Percentiles rank a stretch among this genome's conserved stretches.
These are phyloP conservation scores for Iberis pinnata DNA, from an alignment of 345 rosid genomes.

Conservation along the genomic window DNA sequence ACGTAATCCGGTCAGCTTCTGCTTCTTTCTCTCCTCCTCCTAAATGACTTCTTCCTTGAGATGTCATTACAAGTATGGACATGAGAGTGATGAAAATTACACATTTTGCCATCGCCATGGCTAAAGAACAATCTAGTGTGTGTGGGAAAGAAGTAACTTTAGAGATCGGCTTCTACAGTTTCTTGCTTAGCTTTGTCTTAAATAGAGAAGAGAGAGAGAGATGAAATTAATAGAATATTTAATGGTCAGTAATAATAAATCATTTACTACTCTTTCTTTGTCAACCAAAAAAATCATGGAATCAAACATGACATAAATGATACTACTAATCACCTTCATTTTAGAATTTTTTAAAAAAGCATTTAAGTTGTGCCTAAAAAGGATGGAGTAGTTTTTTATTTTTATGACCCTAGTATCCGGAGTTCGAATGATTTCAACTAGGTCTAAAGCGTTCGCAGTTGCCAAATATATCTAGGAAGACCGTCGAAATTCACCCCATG, in stretches of 20 bases:
- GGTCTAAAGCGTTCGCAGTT: too few species aligned
- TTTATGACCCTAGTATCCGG: too few species aligned
- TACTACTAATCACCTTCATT: too few species aligned
- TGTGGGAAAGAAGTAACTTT: conserved; percentile 21
- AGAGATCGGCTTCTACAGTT: conserved; percentile 22
- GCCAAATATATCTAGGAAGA: too few species aligned
- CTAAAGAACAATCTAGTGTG: neutral
- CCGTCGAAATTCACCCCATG: too few species aligned
- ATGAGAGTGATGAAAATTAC: conserved; percentile 28
- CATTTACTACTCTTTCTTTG: neutral
- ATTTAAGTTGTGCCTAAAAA: too few species aligned
- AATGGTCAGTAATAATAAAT: neutral
- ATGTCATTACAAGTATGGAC: conserved; percentile 25
- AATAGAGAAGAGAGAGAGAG: conserved; percentile 20
- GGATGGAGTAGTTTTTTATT: too few species aligned
- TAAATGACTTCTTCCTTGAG: conserved; percentile 19
- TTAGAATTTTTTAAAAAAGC: too few species aligned
- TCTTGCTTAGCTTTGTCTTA: conserved; percentile 22
- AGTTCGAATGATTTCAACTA: too few species aligned
- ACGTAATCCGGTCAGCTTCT: conserved; percentile 58
- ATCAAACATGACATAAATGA: too few species aligned
- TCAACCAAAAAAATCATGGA: neutral
- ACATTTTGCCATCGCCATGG: conserved; percentile 31
- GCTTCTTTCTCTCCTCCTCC: conserved; percentile 30
- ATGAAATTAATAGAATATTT: neutral